These are phyloP conservation scores for Tetraselmis chui DNA, from an alignment of 139 green algal genomes.

Conservation along the genomic window DNA sequence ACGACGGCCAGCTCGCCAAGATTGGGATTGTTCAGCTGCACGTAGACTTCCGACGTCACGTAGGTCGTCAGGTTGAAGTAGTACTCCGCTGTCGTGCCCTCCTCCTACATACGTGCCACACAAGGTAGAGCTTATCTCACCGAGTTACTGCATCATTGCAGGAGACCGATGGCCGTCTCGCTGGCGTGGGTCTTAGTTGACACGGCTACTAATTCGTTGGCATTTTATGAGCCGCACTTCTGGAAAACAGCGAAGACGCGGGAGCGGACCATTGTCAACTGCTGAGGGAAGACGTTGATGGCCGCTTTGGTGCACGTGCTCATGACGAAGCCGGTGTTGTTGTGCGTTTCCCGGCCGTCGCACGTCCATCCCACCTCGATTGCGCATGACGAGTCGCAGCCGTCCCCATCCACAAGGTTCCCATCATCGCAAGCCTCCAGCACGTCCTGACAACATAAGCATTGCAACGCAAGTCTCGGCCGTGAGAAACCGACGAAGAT, in stretches of 20 bases:
- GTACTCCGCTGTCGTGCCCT: neutral
- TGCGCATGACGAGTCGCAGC: conserved; percentile 6
- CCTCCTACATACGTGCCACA: too few species aligned
- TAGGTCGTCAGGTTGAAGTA: neutral
- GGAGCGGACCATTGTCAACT: neutral
- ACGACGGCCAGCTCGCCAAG: neutral
- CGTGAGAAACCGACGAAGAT: too few species aligned
- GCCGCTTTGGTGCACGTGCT: neutral
- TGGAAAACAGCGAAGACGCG: neutral
- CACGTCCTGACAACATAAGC: too few species aligned
- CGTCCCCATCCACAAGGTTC: conserved; percentile 14
- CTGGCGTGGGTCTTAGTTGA: neutral
- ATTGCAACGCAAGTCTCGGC: too few species aligned
- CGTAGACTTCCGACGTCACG: neutral
- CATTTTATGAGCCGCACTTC: too few species aligned
- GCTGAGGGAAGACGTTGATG: neutral
- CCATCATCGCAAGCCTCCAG: conserved; percentile 12
- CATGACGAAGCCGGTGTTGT: neutral
- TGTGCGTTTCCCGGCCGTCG: neutral
- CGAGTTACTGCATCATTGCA: too few species aligned
- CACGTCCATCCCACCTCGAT: neutral
- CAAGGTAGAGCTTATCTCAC: too few species aligned
- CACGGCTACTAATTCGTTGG: too few species aligned
- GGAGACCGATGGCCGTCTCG: too few species aligned
- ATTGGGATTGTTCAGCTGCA: neutral